Conservation (phyloP, 768 basidiomycete genomes). For the Scleroderma bovista region DNA sequence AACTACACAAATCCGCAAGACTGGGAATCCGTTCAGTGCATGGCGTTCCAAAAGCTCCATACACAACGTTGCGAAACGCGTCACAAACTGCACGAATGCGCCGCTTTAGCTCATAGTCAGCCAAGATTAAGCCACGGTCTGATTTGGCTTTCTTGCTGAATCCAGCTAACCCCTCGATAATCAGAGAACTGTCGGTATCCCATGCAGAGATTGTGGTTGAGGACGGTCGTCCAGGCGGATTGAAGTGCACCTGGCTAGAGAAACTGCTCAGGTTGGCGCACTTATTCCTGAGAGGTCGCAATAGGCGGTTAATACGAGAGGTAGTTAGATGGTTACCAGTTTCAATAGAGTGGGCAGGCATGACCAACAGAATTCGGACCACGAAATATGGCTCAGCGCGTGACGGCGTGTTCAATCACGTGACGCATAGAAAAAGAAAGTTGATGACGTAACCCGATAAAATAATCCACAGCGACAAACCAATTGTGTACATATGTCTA, state of each 20-base stretch:
- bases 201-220: conserved; percentile 14
- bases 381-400: no score
- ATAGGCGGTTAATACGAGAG: conserved; percentile 38
- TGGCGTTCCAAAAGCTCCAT: conserved; percentile 28
- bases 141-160: conserved; percentile 30
- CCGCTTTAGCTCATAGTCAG: conserved; percentile 39
- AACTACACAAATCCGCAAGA: conserved; percentile 43
- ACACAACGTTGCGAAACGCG: conserved; percentile 47
- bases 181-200: conserved; percentile 27
- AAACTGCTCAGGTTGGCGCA: conserved; percentile 30
- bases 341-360: no score
- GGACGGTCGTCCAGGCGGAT: conserved; percentile 11
- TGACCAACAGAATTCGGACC: no score
- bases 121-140: conserved; percentile 26
- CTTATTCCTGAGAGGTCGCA: conserved; percentile 45
- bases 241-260: conserved; percentile 19
- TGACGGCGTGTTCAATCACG: no score
- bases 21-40: conserved; percentile 24
- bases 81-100: conserved; percentile 50
- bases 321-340: conserved; percentile 30
- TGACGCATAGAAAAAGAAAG: neutral
- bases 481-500: no score
- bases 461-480: no score
- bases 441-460: no score
- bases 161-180: conserved; percentile 34